phyloP scores from a whole-genome alignment of 2,329 filamentous ascomycete species.

The Epichloe elymi region DNA sequence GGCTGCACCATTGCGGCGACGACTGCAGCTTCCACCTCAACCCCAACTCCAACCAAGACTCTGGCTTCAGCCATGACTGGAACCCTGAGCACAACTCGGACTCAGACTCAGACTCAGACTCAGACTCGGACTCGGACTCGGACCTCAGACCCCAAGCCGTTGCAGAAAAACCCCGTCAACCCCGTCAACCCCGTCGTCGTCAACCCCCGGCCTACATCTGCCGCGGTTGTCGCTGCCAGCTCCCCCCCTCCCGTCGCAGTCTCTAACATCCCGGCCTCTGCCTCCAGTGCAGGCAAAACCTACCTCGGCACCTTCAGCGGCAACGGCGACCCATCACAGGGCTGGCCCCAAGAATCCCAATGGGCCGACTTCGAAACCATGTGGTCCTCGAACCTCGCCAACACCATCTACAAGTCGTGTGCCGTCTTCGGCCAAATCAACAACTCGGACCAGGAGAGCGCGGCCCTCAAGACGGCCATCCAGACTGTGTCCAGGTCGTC shows the following conservation, averaged over 20 bases:
- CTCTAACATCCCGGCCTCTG: not conserved
- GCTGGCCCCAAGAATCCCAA: constrained; percentile 16
- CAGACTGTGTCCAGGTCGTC: constrained; percentile 14
- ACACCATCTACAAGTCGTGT: constrained; percentile 7
- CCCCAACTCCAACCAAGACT: too few species aligned
- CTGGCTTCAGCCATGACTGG: too few species aligned
- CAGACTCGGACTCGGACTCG: not conserved
- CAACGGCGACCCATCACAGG: constrained; percentile 4
- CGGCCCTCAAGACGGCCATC: constrained; percentile 19
- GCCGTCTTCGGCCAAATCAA: constrained; percentile 5
- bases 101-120: not conserved
- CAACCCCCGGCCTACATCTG: not conserved
- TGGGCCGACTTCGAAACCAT: constrained; percentile 19
- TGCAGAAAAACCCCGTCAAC: not conserved
- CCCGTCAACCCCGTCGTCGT: too few species aligned
- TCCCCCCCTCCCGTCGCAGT: not conserved
- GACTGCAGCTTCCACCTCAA: not conserved
- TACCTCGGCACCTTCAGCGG: not conserved
- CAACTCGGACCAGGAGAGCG: constrained; percentile 6
- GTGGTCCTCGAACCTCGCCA: constrained; percentile 11
- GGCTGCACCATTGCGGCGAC: not conserved
- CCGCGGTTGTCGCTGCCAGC: not conserved
- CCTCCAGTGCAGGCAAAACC: not conserved
- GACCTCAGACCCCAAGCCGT: not conserved
- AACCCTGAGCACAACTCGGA: not conserved